These are phyloP conservation scores for Heimioporus sp. DNA, from an alignment of 768 basidiomycete species.

Conservation along the genomic window DNA sequence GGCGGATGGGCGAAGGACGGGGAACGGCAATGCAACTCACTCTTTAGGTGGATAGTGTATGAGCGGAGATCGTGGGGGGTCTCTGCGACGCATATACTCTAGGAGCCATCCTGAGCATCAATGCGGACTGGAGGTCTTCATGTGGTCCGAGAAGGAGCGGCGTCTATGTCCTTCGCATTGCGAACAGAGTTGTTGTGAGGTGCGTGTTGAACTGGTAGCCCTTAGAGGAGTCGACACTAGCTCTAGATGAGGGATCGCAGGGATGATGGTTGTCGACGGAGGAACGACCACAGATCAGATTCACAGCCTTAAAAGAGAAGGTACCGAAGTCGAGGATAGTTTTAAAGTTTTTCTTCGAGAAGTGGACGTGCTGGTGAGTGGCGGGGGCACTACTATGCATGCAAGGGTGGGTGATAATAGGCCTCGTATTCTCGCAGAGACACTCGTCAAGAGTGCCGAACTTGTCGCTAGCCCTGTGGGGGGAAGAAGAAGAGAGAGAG, in stretches of 20 bases:
- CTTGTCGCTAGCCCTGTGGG: slow-evolving; percentile 26
- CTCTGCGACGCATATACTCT: slow-evolving; percentile 88
- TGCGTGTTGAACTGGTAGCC: slow-evolving; percentile 35
- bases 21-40: slow-evolving; percentile 46
- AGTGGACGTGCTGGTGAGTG: slow-evolving; percentile 32
- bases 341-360: slow-evolving; percentile 47
- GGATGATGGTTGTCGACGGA: slow-evolving; percentile 27
- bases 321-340: slow-evolving; percentile 45
- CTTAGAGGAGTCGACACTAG: slow-evolving; percentile 44
- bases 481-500: slow-evolving; percentile 23
- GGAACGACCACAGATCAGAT: slow-evolving; percentile 28
- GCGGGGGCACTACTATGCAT: slow-evolving; percentile 45
- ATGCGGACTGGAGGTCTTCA: slow-evolving; percentile 56
- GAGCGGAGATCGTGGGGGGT: slow-evolving; percentile 70
- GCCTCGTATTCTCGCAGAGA: slow-evolving; percentile 25
- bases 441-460: slow-evolving; percentile 23
- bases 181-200: slow-evolving; percentile 30
- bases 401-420: slow-evolving; percentile 27
- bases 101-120: slow-evolving; percentile 77
- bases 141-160: slow-evolving; percentile 38
- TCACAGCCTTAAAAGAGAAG: slow-evolving; percentile 36
- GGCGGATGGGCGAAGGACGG: slow-evolving; percentile 22
- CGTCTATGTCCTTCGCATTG: slow-evolving; percentile 44
- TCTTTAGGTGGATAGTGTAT: slow-evolving; percentile 88
- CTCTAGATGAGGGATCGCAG: slow-evolving; percentile 33